These are phyloP conservation scores for Calocybe gangraenosa DNA, from an alignment of 768 basidiomycete species.

Conservation along the genomic window DNA sequence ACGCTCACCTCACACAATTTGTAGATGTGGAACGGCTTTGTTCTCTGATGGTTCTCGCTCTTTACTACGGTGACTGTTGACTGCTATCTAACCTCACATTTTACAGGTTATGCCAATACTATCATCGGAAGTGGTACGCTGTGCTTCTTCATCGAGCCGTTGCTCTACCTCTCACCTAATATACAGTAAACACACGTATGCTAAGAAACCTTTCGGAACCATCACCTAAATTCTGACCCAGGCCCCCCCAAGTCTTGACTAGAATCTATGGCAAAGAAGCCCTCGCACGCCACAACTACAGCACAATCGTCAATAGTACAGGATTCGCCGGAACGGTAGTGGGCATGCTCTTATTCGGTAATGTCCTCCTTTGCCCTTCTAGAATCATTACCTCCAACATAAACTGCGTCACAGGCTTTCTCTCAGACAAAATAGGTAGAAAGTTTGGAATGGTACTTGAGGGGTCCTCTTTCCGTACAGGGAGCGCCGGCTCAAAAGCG, in stretches of 20 bases:
- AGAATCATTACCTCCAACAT: not conserved
- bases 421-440: constrained; percentile 10
- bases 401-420: not conserved
- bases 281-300: constrained; percentile 9
- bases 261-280: constrained; percentile 8
- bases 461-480: too few relatives aligned
- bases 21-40: constrained; percentile 60
- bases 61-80: not conserved
- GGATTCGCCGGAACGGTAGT: constrained; percentile 11
- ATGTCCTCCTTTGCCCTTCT: not conserved
- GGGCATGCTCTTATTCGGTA: constrained; percentile 11
- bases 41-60: constrained; percentile 68
- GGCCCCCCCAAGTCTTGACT: constrained; percentile 4
- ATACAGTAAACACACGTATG: constrained; percentile 10
- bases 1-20: too few relatives aligned
- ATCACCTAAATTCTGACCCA: too few relatives aligned
- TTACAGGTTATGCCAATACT: constrained; percentile 8
- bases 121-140: constrained; percentile 11
- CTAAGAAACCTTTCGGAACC: not conserved
- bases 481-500: too few relatives aligned
- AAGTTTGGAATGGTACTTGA: constrained; percentile 12
- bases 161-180: not conserved
- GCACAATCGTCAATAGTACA: constrained; percentile 8
- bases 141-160: not conserved
- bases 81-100: not conserved